Conservation (phyloP, 1,139 yeast genomes). For the Yamadazyma pseudoaaseri region DNA sequence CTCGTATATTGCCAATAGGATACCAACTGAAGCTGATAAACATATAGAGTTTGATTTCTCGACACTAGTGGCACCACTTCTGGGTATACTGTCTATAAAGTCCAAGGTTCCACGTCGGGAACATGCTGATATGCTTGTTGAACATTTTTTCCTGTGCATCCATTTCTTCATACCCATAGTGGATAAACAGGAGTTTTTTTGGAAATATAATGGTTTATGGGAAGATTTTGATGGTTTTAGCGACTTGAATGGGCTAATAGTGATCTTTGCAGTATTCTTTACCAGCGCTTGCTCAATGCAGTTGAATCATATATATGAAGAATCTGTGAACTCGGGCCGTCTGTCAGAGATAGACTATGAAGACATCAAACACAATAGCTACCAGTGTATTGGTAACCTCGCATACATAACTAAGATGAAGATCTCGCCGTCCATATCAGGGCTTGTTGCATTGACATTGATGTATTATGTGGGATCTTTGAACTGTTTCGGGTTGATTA, state of each 20-base stretch:
- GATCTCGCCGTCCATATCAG: conserved; percentile 2
- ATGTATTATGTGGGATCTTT: conserved; percentile 4
- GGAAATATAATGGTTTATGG: conserved; percentile 2
- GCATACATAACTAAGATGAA: conserved; percentile 1
- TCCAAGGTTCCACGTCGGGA: conserved; percentile 1
- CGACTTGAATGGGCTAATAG: conserved; percentile 2
- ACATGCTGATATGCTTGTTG: conserved; percentile 1
- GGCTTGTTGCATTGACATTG: conserved; percentile 2
- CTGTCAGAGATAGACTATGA: not conserved
- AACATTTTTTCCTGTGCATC: conserved; percentile 1
- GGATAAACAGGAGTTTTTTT: conserved; percentile 3
- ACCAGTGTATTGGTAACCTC: conserved; percentile 1
- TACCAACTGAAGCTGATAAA: conserved; percentile 2
- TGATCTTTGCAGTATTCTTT: conserved; percentile 3
- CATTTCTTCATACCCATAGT: conserved; percentile 2
- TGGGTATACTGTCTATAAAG: not conserved
- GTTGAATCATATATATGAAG: not conserved
- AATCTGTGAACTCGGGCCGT: too few relatives aligned
- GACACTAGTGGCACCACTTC: conserved; percentile 1
- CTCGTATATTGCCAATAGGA: conserved; percentile 1
- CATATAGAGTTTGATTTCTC: conserved; percentile 3
- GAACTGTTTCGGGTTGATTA: conserved; percentile 2
- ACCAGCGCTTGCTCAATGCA: conserved; percentile 4
- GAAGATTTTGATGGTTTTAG: not conserved
- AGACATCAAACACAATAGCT: not conserved